A percentile compares a stretch with the other conserved stretches of the same genome.
Conservation (phyloP, 1,139 yeast genomes). For the Suhomyces coccinellae region DNA sequence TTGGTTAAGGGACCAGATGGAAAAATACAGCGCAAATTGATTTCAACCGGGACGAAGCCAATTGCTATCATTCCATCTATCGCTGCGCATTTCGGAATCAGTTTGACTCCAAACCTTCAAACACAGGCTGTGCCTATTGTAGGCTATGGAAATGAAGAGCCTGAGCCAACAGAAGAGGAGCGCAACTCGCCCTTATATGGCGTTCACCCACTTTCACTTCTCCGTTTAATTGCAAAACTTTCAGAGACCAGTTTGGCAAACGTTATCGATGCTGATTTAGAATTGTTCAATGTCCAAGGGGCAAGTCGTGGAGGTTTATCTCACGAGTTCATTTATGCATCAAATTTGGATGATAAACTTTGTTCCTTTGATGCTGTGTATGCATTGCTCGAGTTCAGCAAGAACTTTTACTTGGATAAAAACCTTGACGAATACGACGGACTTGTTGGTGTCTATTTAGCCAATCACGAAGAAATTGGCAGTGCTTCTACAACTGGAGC, state of each 20-base stretch:
- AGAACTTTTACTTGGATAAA: slow-evolving; percentile 17
- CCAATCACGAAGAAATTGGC: slow-evolving; percentile 49
- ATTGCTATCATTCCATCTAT: slow-evolving; percentile 44
- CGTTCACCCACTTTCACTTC: slow-evolving; percentile 38
- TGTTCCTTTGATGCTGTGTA: slow-evolving; percentile 45
- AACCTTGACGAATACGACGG: slow-evolving; percentile 28
- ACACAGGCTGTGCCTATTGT: slow-evolving; percentile 46
- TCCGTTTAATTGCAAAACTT: slow-evolving; percentile 36
- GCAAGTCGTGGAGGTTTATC: slow-evolving; percentile 44
- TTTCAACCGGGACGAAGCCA: slow-evolving; percentile 41
- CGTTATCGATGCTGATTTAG: slow-evolving; percentile 40
- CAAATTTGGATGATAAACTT: slow-evolving; percentile 47
- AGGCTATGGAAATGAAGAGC: slow-evolving; percentile 28
- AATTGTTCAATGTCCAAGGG: slow-evolving; percentile 42
- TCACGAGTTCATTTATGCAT: slow-evolving; percentile 43
- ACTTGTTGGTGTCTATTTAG: slow-evolving; percentile 39
- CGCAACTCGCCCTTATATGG: slow-evolving; percentile 41
- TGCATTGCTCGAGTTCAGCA: slow-evolving; percentile 32
- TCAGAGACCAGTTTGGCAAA: slow-evolving; percentile 28
- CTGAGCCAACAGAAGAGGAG: slow-evolving; percentile 22
- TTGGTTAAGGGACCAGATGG: slow-evolving; percentile 29
- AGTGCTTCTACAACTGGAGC: slow-evolving; percentile 46
- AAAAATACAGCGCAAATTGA: slow-evolving; percentile 26
- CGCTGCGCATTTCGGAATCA: slow-evolving; percentile 43
- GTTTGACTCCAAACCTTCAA: slow-evolving; percentile 39